Conservation (phyloP, 805 yeast genomes). For the Saturnispora quitensis region DNA sequence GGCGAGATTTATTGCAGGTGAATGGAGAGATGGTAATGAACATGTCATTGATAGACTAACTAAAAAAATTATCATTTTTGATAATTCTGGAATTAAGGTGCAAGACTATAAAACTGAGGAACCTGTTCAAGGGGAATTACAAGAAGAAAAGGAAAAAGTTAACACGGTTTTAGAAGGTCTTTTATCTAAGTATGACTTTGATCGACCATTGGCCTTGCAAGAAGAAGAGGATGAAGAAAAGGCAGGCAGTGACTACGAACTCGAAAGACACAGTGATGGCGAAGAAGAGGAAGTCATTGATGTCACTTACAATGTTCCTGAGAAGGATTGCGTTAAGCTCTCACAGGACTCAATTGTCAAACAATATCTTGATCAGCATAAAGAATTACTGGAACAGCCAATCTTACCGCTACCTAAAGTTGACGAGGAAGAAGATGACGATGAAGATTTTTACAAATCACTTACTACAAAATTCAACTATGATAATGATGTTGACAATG, state of each 20-base stretch:
- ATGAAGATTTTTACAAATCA: slow-evolving; percentile 18
- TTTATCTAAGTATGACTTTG: slow-evolving; percentile 42
- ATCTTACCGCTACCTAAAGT: neutral
- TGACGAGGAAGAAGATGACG: slow-evolving; percentile 12
- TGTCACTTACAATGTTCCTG: slow-evolving; percentile 19
- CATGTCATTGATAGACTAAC: slow-evolving; percentile 61
- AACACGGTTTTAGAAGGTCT: slow-evolving; percentile 39
- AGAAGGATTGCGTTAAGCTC: slow-evolving; percentile 17
- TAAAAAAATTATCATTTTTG: slow-evolving; percentile 22
- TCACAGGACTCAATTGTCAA: slow-evolving; percentile 18
- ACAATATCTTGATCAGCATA: slow-evolving; percentile 17
- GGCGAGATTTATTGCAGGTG: slow-evolving; percentile 49
- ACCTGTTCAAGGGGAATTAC: slow-evolving; percentile 22
- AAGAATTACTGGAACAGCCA: slow-evolving; percentile 11
- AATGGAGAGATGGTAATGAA: slow-evolving; percentile 74
- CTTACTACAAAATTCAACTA: slow-evolving; percentile 22
- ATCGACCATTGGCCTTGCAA: slow-evolving; percentile 35
- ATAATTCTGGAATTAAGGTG: slow-evolving; percentile 15
- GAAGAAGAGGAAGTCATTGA: slow-evolving; percentile 20
- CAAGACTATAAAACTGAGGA: neutral
- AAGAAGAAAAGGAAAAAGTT: slow-evolving; percentile 38
- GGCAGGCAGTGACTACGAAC: slow-evolving; percentile 32
- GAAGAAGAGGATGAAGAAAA: slow-evolving; percentile 29
- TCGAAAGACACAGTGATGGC: slow-evolving; percentile 25
- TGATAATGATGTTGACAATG: slow-evolving; percentile 18